phyloP scores from a whole-genome alignment of 2,329 filamentous ascomycete genomes.

The Colletotrichum navitas region DNA sequence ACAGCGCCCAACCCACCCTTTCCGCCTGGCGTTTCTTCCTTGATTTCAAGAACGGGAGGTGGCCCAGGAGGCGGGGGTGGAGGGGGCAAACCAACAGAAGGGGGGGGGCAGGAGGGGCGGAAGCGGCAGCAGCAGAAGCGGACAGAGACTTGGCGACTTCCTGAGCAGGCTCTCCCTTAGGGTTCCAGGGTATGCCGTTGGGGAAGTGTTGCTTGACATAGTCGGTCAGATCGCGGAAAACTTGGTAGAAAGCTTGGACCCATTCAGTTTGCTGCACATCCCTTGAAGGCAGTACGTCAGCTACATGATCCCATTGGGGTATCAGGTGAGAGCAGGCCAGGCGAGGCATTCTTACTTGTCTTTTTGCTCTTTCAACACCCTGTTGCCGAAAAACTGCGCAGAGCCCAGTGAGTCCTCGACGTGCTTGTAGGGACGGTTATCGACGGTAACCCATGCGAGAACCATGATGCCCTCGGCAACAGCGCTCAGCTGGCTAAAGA shows the following conservation, averaged over 20 bases:
- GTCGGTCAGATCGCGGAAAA: constrained; percentile 85
- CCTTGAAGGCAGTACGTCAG: constrained; percentile 58
- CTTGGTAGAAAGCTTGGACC: constrained; percentile 90
- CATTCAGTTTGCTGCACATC: constrained; percentile 87
- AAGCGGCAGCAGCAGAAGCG: constrained; percentile 52
- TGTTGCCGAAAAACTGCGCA: constrained; percentile 94
- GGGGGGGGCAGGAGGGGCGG: constrained; percentile 63
- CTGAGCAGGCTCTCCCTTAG: constrained; percentile 77
- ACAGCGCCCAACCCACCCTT: constrained; percentile 83
- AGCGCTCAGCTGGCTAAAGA: constrained; percentile 86
- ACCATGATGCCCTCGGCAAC: constrained; percentile 92
- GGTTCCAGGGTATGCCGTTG: constrained; percentile 88
- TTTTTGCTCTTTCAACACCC: constrained; percentile 91
- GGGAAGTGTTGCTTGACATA: constrained; percentile 89
- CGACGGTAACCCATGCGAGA: constrained; percentile 90
- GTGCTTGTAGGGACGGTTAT: constrained; percentile 85
- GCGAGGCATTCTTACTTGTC: constrained; percentile 62
- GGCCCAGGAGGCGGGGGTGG: constrained; percentile 80
- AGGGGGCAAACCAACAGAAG: constrained; percentile 68
- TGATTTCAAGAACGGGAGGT: constrained; percentile 73
- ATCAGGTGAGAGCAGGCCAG: neutral
- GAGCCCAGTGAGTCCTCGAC: constrained; percentile 86
- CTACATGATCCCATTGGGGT: constrained; percentile 34
- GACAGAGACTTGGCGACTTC: constrained; percentile 74
- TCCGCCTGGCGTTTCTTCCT: constrained; percentile 61